Evolutionary conservation across 768 basidiomycete species (phyloP).

Genomic region (Boletus pseudo-olivaceus): DNA sequence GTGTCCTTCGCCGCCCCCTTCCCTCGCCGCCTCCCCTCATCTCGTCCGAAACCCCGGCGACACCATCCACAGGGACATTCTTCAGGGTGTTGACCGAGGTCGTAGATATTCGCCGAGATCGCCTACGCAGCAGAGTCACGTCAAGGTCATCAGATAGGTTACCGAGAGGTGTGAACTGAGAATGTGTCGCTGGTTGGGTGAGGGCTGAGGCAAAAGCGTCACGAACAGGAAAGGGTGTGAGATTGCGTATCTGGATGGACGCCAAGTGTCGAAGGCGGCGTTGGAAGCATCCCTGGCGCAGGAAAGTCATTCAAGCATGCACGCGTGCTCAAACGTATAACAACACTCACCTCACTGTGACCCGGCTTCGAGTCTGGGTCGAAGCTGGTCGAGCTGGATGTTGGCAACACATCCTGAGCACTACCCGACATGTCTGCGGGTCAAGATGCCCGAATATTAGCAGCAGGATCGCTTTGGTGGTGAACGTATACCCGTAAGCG

Average conservation of each 20-base stretch:
- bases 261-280: conserved; percentile 72
- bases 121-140: conserved; percentile 53
- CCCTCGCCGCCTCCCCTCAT: conserved; percentile 27
- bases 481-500: conserved; percentile 1
- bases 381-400: conserved; percentile 15
- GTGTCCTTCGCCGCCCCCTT: conserved; percentile 42
- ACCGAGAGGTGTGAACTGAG: conserved; percentile 56
- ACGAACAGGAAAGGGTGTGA: conserved; percentile 81
- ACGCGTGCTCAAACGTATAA: background rate
- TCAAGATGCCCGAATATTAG: background rate
- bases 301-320: background rate
- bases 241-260: conserved; percentile 70
- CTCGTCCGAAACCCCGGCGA: conserved; percentile 24
- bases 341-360: conserved; percentile 15
- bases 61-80: conserved; percentile 46
- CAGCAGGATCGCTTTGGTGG: background rate
- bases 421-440: conserved; percentile 21
- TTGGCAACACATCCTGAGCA: conserved; percentile 15
- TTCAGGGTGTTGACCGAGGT: conserved; percentile 51
- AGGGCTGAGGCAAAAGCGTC: conserved; percentile 73
- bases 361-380: conserved; percentile 8
- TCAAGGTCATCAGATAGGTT: conserved; percentile 70
- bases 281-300: conserved; percentile 36
- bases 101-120: conserved; percentile 57
- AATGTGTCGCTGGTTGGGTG: conserved; percentile 58